phyloP scores from a whole-genome alignment of 805 yeast species.

The Saturnispora silvae region DNA sequence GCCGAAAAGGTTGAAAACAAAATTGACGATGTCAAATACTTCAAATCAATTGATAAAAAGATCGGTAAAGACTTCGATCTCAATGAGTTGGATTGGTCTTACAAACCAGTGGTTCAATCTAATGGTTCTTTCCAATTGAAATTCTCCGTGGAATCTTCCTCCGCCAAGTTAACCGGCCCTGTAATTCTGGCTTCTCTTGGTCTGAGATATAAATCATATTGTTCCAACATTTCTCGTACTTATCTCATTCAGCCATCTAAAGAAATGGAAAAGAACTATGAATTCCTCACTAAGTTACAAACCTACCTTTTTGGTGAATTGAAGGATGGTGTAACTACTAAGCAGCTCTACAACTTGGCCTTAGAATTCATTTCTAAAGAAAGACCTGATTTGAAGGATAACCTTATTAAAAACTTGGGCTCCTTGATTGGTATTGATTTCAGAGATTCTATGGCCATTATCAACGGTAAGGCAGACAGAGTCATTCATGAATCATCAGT shows the following conservation, averaged over 20 bases:
- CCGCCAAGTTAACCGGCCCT: conserved; percentile 57
- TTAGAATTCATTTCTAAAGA: conserved; percentile 47
- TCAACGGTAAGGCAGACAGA: conserved; percentile 66
- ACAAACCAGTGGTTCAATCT: conserved; percentile 82
- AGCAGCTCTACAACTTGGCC: conserved; percentile 55
- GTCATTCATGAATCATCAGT: conserved; percentile 61
- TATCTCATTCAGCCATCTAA: conserved; percentile 82
- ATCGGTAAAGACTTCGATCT: conserved; percentile 64
- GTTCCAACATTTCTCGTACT: conserved; percentile 81
- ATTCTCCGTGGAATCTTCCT: conserved; percentile 71
- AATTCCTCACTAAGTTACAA: conserved; percentile 62
- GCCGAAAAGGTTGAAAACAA: conserved; percentile 70
- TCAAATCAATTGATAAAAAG: conserved; percentile 42
- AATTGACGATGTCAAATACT: conserved; percentile 69
- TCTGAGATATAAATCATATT: conserved; percentile 76
- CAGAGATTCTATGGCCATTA: conserved; percentile 64
- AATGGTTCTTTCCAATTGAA: conserved; percentile 77
- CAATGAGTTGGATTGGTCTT: conserved; percentile 82
- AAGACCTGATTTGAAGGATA: conserved; percentile 52
- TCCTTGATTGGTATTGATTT: conserved; percentile 85
- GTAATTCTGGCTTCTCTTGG: conserved; percentile 79
- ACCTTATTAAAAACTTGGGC: conserved; percentile 73
- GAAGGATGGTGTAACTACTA: conserved; percentile 60
- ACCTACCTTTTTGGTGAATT: conserved; percentile 47
- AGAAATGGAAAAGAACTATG: conserved; percentile 70